Conservation (phyloP, 2,329 filamentous ascomycete species). For the Hyphodiscus sp. region DNA sequence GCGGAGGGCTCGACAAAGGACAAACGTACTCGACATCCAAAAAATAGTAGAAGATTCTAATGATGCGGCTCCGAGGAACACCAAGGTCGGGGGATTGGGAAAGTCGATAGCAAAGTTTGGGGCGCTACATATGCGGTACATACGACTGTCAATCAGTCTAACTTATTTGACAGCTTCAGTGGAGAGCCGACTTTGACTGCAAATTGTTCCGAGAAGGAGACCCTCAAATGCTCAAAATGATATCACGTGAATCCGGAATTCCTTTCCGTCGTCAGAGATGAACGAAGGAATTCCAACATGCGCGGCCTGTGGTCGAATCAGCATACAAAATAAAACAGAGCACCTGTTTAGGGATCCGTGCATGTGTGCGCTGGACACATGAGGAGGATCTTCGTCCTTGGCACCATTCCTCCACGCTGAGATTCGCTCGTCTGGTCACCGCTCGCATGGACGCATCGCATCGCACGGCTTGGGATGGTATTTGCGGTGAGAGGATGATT, state of each 20-base stretch:
- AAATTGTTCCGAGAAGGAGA: too few relatives aligned
- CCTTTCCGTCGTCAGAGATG: background rate
- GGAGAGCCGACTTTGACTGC: too few relatives aligned
- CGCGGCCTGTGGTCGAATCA: background rate
- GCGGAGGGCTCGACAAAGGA: too few relatives aligned
- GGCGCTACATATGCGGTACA: too few relatives aligned
- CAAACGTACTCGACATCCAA: too few relatives aligned
- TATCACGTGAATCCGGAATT: background rate
- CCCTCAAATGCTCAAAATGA: slow-evolving; percentile 55
- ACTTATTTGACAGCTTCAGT: too few relatives aligned
- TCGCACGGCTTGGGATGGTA: background rate
- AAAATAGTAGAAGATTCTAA: too few relatives aligned
- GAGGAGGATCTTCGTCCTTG: background rate
- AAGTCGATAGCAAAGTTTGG: too few relatives aligned
- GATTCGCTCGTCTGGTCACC: background rate
- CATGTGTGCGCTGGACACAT: background rate
- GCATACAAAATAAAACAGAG: background rate
- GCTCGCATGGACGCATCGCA: background rate
- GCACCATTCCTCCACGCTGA: background rate
- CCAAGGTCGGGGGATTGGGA: too few relatives aligned
- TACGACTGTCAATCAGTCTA: too few relatives aligned
- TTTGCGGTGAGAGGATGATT: background rate
- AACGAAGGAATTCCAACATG: background rate
- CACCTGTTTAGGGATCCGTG: background rate
- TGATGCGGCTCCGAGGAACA: too few relatives aligned